These are phyloP conservation scores for Berkeleyomyces rouxiae DNA, from an alignment of 2,329 filamentous ascomycete species.

Conservation along the genomic window DNA sequence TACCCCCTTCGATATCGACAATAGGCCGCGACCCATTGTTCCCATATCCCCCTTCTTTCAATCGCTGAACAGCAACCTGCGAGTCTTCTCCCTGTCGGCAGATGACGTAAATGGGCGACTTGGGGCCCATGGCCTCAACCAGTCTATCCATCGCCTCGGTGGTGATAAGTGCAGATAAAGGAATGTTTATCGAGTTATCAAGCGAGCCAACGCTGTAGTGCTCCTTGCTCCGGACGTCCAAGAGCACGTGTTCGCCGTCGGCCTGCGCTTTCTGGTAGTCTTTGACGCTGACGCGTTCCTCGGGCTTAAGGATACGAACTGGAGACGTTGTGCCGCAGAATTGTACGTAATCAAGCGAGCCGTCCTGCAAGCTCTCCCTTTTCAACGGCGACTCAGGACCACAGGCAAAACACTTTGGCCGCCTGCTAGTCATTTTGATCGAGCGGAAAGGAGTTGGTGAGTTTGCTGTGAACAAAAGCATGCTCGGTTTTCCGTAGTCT, in stretches of 20 bases:
- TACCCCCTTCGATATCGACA: constrained; percentile 54
- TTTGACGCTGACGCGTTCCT: constrained; percentile 50
- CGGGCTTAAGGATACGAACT: constrained; percentile 35
- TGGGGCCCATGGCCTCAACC: constrained; percentile 25
- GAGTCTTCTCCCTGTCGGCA: constrained; percentile 68
- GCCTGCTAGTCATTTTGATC: constrained; percentile 54
- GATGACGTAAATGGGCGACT: constrained; percentile 49
- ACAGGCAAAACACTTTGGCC: constrained; percentile 61
- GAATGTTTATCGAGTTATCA: constrained; percentile 58
- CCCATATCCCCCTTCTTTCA: constrained; percentile 45
- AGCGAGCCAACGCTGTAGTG: constrained; percentile 72
- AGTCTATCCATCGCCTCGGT: constrained; percentile 18
- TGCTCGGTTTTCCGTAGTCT: constrained; percentile 15
- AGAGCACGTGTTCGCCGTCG: constrained; percentile 34
- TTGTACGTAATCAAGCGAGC: constrained; percentile 63
- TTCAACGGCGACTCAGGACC: constrained; percentile 46
- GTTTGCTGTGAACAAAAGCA: constrained; percentile 34
- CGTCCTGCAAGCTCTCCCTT: constrained; percentile 40
- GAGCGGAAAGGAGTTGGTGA: constrained; percentile 44
- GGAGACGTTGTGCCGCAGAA: constrained; percentile 58
- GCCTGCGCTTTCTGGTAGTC: constrained; percentile 31
- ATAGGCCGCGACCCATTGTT: constrained; percentile 39
- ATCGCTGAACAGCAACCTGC: constrained; percentile 47
- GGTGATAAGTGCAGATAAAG: constrained; percentile 37
- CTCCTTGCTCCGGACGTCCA: constrained; percentile 74